phyloP scores from a whole-genome alignment of 1,284 basidiomycete species.

The Microbotryum lychnidis-dioicae region DNA sequence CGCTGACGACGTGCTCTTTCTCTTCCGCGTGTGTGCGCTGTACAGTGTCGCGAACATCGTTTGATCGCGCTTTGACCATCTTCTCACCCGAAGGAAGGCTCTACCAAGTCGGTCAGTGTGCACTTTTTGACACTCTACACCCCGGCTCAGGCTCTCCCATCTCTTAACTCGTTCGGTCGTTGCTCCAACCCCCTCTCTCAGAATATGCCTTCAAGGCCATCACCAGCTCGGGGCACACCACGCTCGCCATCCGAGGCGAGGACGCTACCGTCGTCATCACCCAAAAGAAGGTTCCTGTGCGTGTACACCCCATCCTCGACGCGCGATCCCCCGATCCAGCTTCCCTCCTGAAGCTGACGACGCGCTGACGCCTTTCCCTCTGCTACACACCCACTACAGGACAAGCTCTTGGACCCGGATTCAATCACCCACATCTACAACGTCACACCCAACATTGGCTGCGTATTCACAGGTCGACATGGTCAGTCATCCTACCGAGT shows the following conservation, averaged over 20 bases:
- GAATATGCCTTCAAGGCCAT: constrained; percentile 99
- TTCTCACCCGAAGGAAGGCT: constrained; percentile 44
- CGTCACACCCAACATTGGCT: constrained; percentile 93
- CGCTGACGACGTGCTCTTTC: background rate
- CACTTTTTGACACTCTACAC: background rate
- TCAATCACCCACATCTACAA: constrained; percentile 95
- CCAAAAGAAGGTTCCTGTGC: constrained; percentile 94
- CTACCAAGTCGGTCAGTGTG: constrained; percentile 74
- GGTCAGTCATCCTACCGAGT: constrained; percentile 49
- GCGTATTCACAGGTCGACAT: constrained; percentile 91
- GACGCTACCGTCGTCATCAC: constrained; percentile 93
- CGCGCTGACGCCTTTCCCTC: background rate
- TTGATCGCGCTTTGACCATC: constrained; percentile 39
- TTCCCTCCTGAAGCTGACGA: background rate
- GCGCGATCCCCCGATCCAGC: background rate
- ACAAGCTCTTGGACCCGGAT: constrained; percentile 92
- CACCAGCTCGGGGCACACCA: constrained; percentile 88
- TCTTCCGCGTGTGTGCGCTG: background rate
- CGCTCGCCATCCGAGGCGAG: constrained; percentile 84
- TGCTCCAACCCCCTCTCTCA: constrained; percentile 38
- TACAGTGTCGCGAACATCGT: constrained; percentile 24
- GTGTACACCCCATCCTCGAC: constrained; percentile 27
- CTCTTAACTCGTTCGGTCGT: constrained; percentile 15
- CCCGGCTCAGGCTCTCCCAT: background rate
- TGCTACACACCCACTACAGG: constrained; percentile 50